phyloP scores from a whole-genome alignment of 768 basidiomycete species.

The Calocybe cyanea region DNA sequence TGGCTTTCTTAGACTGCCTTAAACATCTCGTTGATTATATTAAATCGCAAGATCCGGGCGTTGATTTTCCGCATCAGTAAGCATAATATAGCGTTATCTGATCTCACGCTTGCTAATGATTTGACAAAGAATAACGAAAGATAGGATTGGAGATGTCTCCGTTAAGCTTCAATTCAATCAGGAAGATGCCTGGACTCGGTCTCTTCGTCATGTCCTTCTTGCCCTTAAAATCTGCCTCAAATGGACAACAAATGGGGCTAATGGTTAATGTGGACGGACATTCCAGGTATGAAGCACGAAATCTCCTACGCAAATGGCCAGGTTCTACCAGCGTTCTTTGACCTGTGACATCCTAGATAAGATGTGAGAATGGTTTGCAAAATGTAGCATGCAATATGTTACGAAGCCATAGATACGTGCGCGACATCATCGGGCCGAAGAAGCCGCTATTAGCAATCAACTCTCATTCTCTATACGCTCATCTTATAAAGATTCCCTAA shows the following conservation, averaged over 20 bases:
- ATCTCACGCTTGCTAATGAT: slow-evolving; percentile 5
- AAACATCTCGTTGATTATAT: slow-evolving; percentile 89
- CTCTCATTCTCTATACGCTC: not conserved
- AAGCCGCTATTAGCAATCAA: slow-evolving; percentile 16
- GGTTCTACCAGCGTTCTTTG: not conserved
- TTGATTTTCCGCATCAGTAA: slow-evolving; percentile 87
- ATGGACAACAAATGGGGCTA: slow-evolving; percentile 78
- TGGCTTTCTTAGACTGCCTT: slow-evolving; percentile 92
- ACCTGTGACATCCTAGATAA: not conserved
- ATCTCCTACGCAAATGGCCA: no score
- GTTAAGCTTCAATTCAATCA: slow-evolving; percentile 93
- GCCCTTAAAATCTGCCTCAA: slow-evolving; percentile 86
- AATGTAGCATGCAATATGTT: no score
- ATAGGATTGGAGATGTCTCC: slow-evolving; percentile 93
- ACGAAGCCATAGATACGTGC: no score
- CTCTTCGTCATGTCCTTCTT: slow-evolving; percentile 84
- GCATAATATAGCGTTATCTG: slow-evolving; percentile 28
- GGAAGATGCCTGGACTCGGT: slow-evolving; percentile 95
- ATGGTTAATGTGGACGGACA: no score
- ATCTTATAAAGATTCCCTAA: slow-evolving; percentile 17
- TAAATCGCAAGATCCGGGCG: slow-evolving; percentile 60
- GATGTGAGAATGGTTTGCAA: not conserved
- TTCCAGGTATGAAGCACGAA: no score
- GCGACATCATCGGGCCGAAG: slow-evolving; percentile 7
- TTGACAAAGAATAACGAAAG: slow-evolving; percentile 73